phyloP scores from a whole-genome alignment of 352 stramenopile genomes.

The Globisporangium takayamanum region DNA sequence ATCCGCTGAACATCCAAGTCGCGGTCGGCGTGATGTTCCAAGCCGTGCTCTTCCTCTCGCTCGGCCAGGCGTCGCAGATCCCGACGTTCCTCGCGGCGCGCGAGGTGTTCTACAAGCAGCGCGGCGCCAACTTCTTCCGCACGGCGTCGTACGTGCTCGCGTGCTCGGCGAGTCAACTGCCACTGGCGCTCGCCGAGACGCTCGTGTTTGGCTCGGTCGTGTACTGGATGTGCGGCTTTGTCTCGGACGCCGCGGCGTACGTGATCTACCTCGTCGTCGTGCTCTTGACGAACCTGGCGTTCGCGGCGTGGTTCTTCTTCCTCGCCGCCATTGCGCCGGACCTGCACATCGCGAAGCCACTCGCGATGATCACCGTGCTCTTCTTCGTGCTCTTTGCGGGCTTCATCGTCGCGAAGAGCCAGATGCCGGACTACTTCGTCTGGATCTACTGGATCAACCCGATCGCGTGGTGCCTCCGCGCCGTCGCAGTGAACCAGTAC shows the following conservation, averaged over 20 bases:
- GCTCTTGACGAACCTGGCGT: slow-evolving; percentile 39
- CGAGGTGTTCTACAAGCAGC: slow-evolving; percentile 77
- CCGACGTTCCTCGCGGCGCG: slow-evolving; percentile 58
- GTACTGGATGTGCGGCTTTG: slow-evolving; percentile 71
- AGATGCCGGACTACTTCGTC: slow-evolving; percentile 42
- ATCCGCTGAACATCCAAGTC: slow-evolving; percentile 20
- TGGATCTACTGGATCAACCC: slow-evolving; percentile 18
- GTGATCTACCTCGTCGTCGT: slow-evolving; percentile 38
- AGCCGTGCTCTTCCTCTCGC: slow-evolving; percentile 60
- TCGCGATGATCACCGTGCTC: slow-evolving; percentile 31
- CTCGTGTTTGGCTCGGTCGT: slow-evolving; percentile 64
- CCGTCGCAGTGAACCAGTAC: slow-evolving; percentile 23
- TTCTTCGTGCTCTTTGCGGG: slow-evolving; percentile 53
- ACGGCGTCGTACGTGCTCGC: slow-evolving; percentile 57
- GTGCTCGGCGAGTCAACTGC: slow-evolving; percentile 22
- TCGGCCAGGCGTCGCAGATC: slow-evolving; percentile 69
- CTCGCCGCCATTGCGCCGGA: slow-evolving; percentile 23
- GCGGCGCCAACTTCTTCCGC: slow-evolving; percentile 62
- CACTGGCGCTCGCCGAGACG: slow-evolving; percentile 36
- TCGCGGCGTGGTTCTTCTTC: slow-evolving; percentile 46
- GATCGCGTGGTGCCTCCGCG: slow-evolving; percentile 39
- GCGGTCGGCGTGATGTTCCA: slow-evolving; percentile 74
- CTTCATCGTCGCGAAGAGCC: slow-evolving; percentile 38
- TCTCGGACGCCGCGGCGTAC: slow-evolving; percentile 18
- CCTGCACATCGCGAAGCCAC: slow-evolving; percentile 34